A percentile compares a stretch with the other conserved stretches of the same genome.
phyloP scores from a whole-genome alignment of 169 alveolate species.

The Eimeria zaria region DNA sequence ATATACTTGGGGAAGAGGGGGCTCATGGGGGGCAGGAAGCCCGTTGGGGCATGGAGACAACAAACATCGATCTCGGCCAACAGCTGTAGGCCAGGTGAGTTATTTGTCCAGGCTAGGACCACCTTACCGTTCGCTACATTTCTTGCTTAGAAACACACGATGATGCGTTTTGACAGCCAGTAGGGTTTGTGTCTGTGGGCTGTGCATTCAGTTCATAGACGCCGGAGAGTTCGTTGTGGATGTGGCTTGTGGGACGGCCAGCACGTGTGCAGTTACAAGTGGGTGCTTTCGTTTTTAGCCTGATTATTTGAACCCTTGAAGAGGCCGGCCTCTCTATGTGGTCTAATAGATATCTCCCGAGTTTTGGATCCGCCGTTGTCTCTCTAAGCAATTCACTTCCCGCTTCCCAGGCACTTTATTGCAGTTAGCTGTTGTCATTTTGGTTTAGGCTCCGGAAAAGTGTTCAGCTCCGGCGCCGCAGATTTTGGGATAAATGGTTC shows the following conservation, averaged over 20 bases:
- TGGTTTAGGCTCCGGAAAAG: constrained; percentile 55
- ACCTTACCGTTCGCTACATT: neutral
- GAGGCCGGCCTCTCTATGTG: neutral
- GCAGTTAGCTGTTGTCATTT: neutral
- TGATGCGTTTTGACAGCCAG: neutral
- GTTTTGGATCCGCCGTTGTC: neutral
- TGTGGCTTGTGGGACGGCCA: constrained; percentile 73
- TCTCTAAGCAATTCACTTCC: neutral
- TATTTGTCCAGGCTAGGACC: neutral
- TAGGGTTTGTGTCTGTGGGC: neutral
- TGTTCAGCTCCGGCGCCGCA: constrained; percentile 71
- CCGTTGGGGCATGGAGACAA: constrained; percentile 74
- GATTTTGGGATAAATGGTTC: constrained; percentile 56
- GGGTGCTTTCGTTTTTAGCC: neutral
- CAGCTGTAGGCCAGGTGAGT: constrained; percentile 53
- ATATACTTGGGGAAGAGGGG: constrained; percentile 73
- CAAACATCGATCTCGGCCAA: constrained; percentile 28
- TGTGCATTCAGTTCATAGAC: constrained; percentile 6
- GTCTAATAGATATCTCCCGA: neutral
- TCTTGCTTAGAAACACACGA: neutral
- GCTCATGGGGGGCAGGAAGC: constrained; percentile 61
- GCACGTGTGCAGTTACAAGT: constrained; percentile 74
- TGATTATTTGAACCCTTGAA: neutral
- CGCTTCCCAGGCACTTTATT: neutral
- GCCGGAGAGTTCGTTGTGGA: constrained; percentile 75